phyloP scores from a whole-genome alignment of 2,329 filamentous ascomycete species.

The Fusarium irregulare region DNA sequence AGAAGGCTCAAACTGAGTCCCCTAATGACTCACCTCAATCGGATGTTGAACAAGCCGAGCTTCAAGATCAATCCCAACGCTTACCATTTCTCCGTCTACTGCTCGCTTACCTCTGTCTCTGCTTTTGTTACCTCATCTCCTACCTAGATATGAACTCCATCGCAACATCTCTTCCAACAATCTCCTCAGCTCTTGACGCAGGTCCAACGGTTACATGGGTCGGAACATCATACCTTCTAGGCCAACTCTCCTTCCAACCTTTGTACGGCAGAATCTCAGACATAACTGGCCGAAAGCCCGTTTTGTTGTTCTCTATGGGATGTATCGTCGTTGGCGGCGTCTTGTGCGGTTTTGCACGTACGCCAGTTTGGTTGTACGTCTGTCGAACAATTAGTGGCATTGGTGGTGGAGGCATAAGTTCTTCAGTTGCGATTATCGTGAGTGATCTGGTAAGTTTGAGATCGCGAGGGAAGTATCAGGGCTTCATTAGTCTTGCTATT shows the following conservation, averaged over 20 bases:
- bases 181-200: constrained; percentile 48
- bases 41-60: background rate
- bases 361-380: background rate
- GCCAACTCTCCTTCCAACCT: constrained; percentile 52
- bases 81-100: background rate
- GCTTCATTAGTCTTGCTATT: background rate
- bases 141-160: constrained; percentile 54
- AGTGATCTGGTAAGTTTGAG: constrained; percentile 34
- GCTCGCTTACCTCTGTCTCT: background rate
- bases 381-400: background rate
- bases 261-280: constrained; percentile 52
- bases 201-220: constrained; percentile 51
- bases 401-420: background rate
- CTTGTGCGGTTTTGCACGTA: constrained; percentile 48
- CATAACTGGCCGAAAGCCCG: constrained; percentile 52
- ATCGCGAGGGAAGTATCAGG: constrained; percentile 50
- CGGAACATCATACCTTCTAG: constrained; percentile 53
- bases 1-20: fast-evolving
- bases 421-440: background rate
- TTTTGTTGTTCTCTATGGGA: constrained; percentile 46
- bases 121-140: constrained; percentile 20
- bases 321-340: constrained; percentile 49
- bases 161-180: constrained; percentile 53
- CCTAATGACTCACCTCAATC: fast-evolving
- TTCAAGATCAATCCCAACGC: background rate